Evolutionary conservation across 495 filamentous ascomycete species (phyloP).

Genomic region (Neurospora cerealis): DNA sequence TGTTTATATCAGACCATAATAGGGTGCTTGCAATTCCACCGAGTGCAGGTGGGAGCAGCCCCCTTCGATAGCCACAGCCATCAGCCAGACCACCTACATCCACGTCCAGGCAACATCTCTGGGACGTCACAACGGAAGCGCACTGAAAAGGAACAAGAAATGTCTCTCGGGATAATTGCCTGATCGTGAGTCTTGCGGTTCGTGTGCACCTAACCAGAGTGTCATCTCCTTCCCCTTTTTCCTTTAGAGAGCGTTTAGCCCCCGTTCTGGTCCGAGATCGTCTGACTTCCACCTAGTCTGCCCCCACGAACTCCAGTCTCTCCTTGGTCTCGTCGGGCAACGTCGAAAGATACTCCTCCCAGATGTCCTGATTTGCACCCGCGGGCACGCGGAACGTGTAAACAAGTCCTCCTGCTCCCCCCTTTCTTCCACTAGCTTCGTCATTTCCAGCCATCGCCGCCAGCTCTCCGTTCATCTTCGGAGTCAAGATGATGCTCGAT

Average conservation of each 20-base stretch:
- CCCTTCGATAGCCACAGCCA: not conserved
- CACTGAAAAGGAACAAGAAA: not conserved
- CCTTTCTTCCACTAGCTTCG: not conserved
- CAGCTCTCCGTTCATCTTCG: conserved; percentile 3
- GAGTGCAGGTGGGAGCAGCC: not conserved
- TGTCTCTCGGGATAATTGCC: not conserved
- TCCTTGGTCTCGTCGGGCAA: not conserved
- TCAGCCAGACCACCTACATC: not conserved
- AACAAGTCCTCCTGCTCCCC: not conserved
- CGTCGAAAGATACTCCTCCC: not conserved
- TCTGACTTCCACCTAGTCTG: not conserved
- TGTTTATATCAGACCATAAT: not conserved
- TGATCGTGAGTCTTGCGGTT: not conserved
- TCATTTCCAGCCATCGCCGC: not conserved
- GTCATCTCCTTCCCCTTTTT: not conserved
- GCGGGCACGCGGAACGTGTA: not conserved
- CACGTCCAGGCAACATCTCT: not conserved
- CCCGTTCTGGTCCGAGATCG: not conserved
- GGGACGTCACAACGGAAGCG: not conserved
- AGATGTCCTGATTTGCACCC: not conserved
- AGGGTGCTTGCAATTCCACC: not conserved
- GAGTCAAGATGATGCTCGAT: conserved; percentile 37
- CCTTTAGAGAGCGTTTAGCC: not conserved
- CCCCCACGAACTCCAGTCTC: not conserved
- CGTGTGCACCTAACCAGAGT: not conserved